Percentiles rank a stretch among this genome's conserved stretches.
Conservation (phyloP, 1,284 basidiomycete genomes). For the Xanthoconium separans region DNA sequence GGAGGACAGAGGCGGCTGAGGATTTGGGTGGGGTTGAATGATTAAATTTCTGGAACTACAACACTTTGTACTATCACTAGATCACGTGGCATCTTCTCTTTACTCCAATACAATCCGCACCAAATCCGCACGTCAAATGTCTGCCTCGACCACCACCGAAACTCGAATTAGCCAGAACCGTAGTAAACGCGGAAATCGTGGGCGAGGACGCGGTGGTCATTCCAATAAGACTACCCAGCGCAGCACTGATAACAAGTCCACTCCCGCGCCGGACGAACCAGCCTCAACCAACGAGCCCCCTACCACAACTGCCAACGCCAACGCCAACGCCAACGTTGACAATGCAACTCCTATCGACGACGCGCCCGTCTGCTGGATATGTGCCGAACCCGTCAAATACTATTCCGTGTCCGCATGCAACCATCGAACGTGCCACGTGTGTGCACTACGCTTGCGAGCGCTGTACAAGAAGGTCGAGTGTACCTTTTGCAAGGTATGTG, state of each 20-base stretch:
- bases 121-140: conserved; percentile 15
- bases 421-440: conserved; percentile 92
- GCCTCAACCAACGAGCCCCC: background rate
- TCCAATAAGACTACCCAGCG: conserved; percentile 6
- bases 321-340: background rate
- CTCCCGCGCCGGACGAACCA: background rate
- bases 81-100: conserved; percentile 12
- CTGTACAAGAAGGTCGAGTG: conserved; percentile 94
- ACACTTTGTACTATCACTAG: background rate
- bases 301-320: background rate
- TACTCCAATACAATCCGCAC: background rate
- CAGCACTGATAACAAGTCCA: conserved; percentile 8
- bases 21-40: conserved; percentile 27
- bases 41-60: background rate
- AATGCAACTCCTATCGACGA: conserved; percentile 6
- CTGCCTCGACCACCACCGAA: conserved; percentile 15
- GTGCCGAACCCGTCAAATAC: conserved; percentile 92
- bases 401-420: conserved; percentile 89
- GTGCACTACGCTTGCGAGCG: conserved; percentile 86
- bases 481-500: conserved; percentile 90
- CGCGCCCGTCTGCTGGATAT: conserved; percentile 82
- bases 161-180: conserved; percentile 7
- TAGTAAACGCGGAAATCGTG: conserved; percentile 15
- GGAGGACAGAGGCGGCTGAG: background rate
- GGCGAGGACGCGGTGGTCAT: conserved; percentile 23